Percentiles rank a stretch among this genome's conserved stretches.
Conservation (phyloP, 208 protist species). For the Wallacemonas sp. region DNA sequence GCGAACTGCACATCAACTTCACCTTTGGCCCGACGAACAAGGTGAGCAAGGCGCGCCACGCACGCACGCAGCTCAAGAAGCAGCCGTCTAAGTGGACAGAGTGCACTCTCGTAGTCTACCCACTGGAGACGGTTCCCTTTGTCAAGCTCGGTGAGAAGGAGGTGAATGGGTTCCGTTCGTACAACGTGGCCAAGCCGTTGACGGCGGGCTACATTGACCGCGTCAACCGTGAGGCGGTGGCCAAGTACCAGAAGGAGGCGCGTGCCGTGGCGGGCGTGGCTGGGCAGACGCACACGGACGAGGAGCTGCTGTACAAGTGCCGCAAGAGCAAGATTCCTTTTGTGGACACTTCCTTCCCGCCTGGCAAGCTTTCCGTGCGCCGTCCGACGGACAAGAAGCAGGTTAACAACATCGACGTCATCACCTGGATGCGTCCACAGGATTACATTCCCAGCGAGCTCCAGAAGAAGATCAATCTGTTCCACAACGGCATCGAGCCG, state of each 20-base stretch:
- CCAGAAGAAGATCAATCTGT: conserved; percentile 37
- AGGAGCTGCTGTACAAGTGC: conserved; percentile 45
- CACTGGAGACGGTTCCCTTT: conserved; percentile 47
- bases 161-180: conserved; percentile 25
- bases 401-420: conserved; percentile 18
- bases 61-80: conserved; percentile 23
- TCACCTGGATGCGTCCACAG: conserved; percentile 63
- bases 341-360: conserved; percentile 58
- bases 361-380: conserved; percentile 37
- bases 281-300: conserved; percentile 22
- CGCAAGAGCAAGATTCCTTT: conserved; percentile 43
- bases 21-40: conserved; percentile 32
- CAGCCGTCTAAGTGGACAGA: conserved; percentile 18
- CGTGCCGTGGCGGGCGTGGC: conserved; percentile 22
- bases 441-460: conserved; percentile 46
- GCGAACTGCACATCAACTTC: conserved; percentile 62
- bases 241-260: conserved; percentile 27
- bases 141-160: conserved; percentile 32
- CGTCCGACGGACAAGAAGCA: conserved; percentile 28
- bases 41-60: conserved; percentile 27
- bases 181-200: conserved; percentile 18
- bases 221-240: conserved; percentile 25
- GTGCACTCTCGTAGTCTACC: conserved; percentile 45
- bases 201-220: conserved; percentile 28
- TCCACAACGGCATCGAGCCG: conserved; percentile 32